Evolutionary conservation across 257 asterid genomes (phyloP).

Genomic region (Solanum okadae): DNA sequence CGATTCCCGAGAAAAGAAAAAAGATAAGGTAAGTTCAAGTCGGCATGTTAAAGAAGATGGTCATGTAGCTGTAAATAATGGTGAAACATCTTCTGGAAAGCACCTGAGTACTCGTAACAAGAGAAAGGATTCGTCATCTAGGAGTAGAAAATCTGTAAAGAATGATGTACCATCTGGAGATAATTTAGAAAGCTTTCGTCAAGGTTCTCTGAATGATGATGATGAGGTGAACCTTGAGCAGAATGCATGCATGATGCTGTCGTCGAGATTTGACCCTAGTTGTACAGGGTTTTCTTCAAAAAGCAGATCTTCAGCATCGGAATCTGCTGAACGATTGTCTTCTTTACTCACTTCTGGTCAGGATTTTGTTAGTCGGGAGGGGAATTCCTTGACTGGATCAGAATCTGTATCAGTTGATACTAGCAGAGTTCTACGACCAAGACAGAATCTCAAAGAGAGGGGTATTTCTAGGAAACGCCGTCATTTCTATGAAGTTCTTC

Average conservation of each 20-base stretch:
- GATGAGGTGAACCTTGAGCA: conserved; percentile 95
- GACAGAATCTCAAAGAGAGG: conserved; percentile 47
- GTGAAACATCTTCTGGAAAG: conserved; percentile 26
- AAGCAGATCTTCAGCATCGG: conserved; percentile 35
- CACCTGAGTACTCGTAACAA: conserved; percentile 34
- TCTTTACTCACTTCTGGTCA: conserved; percentile 38
- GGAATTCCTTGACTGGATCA: conserved; percentile 34
- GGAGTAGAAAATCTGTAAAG: conserved; percentile 26
- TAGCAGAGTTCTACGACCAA: conserved; percentile 69
- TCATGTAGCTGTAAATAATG: conserved; percentile 24
- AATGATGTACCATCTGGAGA: conserved; percentile 38
- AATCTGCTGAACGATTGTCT: conserved; percentile 34
- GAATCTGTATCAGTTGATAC: conserved; percentile 45
- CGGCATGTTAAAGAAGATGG: conserved; percentile 20
- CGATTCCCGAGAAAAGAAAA: conserved; percentile 25
- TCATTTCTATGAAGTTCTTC: conserved; percentile 76
- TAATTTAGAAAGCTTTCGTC: conserved; percentile 30
- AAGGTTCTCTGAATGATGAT: conserved; percentile 60
- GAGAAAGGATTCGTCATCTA: conserved; percentile 30
- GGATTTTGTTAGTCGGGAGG: conserved; percentile 30
- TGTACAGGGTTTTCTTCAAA: conserved; percentile 78
- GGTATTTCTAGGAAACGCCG: conserved; percentile 72
- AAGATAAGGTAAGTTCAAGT: conserved; percentile 21
- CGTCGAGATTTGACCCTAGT: conserved; percentile 93
- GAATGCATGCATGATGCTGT: conserved; percentile 98